Conservation (phyloP, 352 stramenopile genomes). For the Halophytophthora polymorphica region DNA sequence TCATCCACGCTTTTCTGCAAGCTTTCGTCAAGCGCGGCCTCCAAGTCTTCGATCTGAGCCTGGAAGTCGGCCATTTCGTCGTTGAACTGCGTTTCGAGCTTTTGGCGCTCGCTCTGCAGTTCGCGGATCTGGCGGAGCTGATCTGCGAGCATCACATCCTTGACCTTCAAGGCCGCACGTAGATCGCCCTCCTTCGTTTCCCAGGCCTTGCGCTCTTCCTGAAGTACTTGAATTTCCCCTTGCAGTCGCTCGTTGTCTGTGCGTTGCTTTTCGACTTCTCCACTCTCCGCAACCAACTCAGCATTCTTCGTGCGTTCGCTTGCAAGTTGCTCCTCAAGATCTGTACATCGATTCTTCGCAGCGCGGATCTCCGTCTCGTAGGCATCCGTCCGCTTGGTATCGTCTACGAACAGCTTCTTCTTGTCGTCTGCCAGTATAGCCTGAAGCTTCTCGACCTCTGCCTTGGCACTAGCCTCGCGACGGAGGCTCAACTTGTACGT, state of each 20-base stretch:
- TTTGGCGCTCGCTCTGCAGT: slow-evolving; percentile 24
- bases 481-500: slow-evolving; percentile 47
- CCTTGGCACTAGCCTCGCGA: slow-evolving; percentile 37
- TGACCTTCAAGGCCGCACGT: slow-evolving; percentile 58
- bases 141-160: slow-evolving; percentile 72
- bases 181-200: slow-evolving; percentile 51
- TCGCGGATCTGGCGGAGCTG: slow-evolving; percentile 54
- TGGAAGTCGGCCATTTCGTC: slow-evolving; percentile 51
- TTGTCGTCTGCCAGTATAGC: slow-evolving; percentile 54
- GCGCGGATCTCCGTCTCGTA: slow-evolving; percentile 42
- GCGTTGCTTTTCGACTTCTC: slow-evolving; percentile 21
- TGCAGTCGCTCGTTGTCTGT: slow-evolving; percentile 14
- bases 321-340: slow-evolving; percentile 31
- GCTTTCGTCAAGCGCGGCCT: slow-evolving; percentile 55
- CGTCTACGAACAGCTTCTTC: slow-evolving; percentile 40
- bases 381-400: slow-evolving; percentile 36
- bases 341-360: slow-evolving; percentile 15
- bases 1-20: slow-evolving; percentile 37
- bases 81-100: slow-evolving; percentile 38
- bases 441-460: slow-evolving; percentile 39
- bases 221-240: slow-evolving; percentile 21
- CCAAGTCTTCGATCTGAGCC: slow-evolving; percentile 55
- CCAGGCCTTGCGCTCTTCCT: slow-evolving; percentile 21
- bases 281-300: slow-evolving; percentile 16
- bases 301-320: slow-evolving; percentile 19